A percentile compares a stretch with the other conserved stretches of the same genome.
Evolutionary conservation across 345 rosid genomes (phyloP).

Genomic region (Murraya paniculata): DNA sequence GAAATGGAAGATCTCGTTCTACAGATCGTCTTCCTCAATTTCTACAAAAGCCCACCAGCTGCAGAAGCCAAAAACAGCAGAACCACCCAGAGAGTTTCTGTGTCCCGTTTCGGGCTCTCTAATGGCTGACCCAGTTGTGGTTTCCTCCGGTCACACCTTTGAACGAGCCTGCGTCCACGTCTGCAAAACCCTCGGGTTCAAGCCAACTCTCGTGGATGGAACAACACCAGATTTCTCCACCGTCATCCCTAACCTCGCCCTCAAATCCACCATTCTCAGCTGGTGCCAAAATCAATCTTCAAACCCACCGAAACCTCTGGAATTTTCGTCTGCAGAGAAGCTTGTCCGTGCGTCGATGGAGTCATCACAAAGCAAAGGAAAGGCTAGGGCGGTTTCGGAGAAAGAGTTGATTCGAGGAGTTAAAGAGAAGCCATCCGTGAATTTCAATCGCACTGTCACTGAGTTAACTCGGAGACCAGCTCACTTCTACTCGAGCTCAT

Average conservation of each 20-base stretch:
- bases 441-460: slow-evolving; percentile 39
- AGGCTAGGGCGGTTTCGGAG: slow-evolving; percentile 17
- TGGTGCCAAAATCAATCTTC: slow-evolving; percentile 53
- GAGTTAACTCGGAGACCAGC: slow-evolving; percentile 40
- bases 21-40: slow-evolving; percentile 33
- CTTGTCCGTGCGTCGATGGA: slow-evolving; percentile 40
- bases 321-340: slow-evolving; percentile 43
- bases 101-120: slow-evolving; percentile 71
- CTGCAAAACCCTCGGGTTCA: slow-evolving; percentile 52
- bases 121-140: slow-evolving; percentile 87
- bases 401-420: slow-evolving; percentile 34
- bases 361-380: slow-evolving; percentile 10
- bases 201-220: slow-evolving; percentile 35
- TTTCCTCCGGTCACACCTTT: slow-evolving; percentile 88
- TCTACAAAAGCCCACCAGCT: slow-evolving; percentile 9
- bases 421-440: slow-evolving; percentile 34
- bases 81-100: slow-evolving; percentile 58
- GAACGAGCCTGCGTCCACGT: slow-evolving; percentile 66
- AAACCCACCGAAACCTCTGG: slow-evolving; percentile 53
- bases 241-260: slow-evolving; percentile 76
- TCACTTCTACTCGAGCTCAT: slow-evolving; percentile 50
- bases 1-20: slow-evolving; percentile 52
- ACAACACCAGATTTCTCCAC: slow-evolving; percentile 61
- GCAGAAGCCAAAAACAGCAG: background rate
- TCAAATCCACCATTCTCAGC: slow-evolving; percentile 65